Evolutionary conservation across 2,329 filamentous ascomycete species (phyloP).

Genomic region (Cordyceps javanica): DNA sequence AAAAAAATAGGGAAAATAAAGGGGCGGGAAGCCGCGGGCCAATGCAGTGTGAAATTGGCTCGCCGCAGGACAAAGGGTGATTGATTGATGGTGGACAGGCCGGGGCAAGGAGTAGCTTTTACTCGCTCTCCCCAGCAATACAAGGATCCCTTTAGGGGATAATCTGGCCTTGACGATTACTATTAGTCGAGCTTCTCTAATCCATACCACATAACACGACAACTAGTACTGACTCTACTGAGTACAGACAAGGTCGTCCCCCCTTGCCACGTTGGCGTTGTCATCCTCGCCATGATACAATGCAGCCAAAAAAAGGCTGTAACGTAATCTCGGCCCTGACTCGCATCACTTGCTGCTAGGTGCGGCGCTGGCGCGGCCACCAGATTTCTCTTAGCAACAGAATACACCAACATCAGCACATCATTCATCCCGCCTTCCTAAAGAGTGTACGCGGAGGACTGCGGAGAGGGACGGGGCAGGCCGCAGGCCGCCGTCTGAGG

Average conservation of each 20-base stretch:
- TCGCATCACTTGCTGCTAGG: not conserved
- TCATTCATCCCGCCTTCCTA: not conserved
- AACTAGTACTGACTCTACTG: too few relatives aligned
- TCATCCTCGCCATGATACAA: too few relatives aligned
- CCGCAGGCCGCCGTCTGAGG: not conserved
- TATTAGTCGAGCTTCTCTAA: not conserved
- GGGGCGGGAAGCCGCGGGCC: not conserved
- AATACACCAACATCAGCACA: not conserved
- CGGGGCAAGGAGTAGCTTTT: not conserved
- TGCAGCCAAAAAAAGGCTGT: not conserved
- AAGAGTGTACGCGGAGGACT: not conserved
- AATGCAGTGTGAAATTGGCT: not conserved
- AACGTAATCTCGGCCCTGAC: not conserved
- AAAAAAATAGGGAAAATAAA: not conserved
- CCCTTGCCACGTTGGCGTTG: too few relatives aligned
- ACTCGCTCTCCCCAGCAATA: not conserved
- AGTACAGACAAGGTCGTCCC: too few relatives aligned
- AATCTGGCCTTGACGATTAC: not conserved
- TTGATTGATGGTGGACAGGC: not conserved
- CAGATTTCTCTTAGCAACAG: not conserved
- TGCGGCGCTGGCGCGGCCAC: not conserved
- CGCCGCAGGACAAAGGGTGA: constrained; percentile 1
- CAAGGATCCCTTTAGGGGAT: not conserved
- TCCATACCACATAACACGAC: too few relatives aligned
- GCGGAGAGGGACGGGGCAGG: not conserved